Conservation (phyloP, 495 filamentous ascomycete species). For the Sabuloglossum arenarium region DNA sequence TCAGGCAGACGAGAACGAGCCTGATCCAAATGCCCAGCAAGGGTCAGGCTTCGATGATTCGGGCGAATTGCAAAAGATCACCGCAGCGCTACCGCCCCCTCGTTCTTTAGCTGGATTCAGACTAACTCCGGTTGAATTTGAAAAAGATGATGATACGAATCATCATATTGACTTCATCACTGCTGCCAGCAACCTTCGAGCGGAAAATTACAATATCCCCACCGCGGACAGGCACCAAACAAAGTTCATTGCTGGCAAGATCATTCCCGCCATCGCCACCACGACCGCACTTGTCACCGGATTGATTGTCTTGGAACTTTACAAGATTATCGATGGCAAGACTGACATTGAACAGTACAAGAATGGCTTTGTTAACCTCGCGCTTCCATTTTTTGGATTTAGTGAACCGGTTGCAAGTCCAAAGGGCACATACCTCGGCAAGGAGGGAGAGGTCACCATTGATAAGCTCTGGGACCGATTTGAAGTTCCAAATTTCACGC, state of each 20-base stretch:
- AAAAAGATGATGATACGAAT: conserved; percentile 98
- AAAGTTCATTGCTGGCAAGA: conserved; percentile 99
- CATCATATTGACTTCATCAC: conserved; percentile 99
- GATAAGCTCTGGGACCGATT: conserved; percentile 99
- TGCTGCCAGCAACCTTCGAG: conserved; percentile 85
- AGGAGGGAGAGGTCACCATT: conserved; percentile 55
- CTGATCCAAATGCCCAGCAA: conserved; percentile 64
- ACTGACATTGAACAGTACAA: conserved; percentile 91
- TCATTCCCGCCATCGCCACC: conserved; percentile 96
- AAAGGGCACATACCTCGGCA: conserved; percentile 70
- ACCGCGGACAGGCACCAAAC: conserved; percentile 88
- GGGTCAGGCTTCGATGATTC: conserved; percentile 42
- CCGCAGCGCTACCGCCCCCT: conserved; percentile 46
- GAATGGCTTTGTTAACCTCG: conserved; percentile 96
- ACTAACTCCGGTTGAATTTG: conserved; percentile 83
- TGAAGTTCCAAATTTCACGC: conserved; percentile 68
- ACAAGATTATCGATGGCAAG: conserved; percentile 94
- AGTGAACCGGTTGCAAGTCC: conserved; percentile 86
- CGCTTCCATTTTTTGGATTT: conserved; percentile 93
- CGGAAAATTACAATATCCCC: conserved; percentile 92
- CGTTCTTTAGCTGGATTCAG: conserved; percentile 70
- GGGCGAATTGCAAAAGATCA: conserved; percentile 47
- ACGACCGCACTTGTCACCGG: conserved; percentile 93
- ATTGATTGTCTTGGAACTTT: conserved; percentile 78
- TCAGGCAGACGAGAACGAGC: conserved; percentile 86